Conservation (phyloP, 768 basidiomycete species). For the Butyriboletus loyo region DNA sequence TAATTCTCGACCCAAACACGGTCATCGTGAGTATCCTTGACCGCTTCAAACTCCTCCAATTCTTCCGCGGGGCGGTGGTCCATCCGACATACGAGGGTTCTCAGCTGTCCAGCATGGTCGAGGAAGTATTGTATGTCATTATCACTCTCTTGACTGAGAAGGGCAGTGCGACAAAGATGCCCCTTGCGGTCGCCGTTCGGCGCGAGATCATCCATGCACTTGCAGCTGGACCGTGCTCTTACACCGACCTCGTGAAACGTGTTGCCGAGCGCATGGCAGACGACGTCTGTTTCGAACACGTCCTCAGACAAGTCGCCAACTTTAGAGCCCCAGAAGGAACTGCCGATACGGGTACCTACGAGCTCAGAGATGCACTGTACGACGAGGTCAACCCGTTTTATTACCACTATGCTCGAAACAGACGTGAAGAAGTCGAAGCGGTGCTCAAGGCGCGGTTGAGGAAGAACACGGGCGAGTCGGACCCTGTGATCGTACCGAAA, state of each 20-base stretch:
- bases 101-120: constrained; percentile 82
- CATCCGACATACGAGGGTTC: constrained; percentile 63
- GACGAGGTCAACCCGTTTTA: constrained; percentile 95
- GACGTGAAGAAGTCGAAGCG: constrained; percentile 86
- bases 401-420: constrained; percentile 92
- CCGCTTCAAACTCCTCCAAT: constrained; percentile 77
- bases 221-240: constrained; percentile 82
- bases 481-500: constrained; percentile 75
- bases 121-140: constrained; percentile 85
- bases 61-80: constrained; percentile 63
- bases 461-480: constrained; percentile 57
- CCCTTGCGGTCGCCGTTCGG: constrained; percentile 60
- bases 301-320: constrained; percentile 73
- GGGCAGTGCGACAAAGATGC: constrained; percentile 66
- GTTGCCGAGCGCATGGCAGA: constrained; percentile 89
- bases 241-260: constrained; percentile 87
- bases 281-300: constrained; percentile 74
- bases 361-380: constrained; percentile 77
- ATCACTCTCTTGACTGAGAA: constrained; percentile 85
- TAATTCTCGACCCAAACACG: constrained; percentile 72
- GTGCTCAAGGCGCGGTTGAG: constrained; percentile 64
- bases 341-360: constrained; percentile 81
- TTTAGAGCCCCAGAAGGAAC: constrained; percentile 80
- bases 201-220: constrained; percentile 90
- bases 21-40: constrained; percentile 87